phyloP scores from a whole-genome alignment of 225 moss, liverwort and hornwort genomes.

The Marchantia paleacea region DNA sequence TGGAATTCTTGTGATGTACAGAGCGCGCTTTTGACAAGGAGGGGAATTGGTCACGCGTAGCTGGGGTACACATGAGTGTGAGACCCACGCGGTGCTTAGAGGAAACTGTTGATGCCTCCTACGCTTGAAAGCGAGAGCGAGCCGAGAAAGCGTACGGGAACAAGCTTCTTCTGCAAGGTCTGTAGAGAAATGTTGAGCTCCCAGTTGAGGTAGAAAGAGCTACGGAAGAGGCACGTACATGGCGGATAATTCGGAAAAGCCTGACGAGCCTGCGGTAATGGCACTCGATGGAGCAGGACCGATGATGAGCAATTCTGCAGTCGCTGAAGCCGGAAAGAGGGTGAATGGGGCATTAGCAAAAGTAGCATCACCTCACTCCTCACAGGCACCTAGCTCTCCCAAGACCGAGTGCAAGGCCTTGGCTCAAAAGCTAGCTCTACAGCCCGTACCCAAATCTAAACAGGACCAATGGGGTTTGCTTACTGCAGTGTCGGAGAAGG shows the following conservation, averaged over 20 bases:
- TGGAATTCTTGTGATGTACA: no score
- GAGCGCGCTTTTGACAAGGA: no score
- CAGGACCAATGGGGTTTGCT: slow-evolving; percentile 78
- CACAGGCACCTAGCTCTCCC: slow-evolving; percentile 31
- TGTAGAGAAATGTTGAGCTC: not conserved
- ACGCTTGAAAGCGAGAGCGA: no score
- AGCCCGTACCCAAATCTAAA: slow-evolving; percentile 55
- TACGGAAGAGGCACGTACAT: not conserved
- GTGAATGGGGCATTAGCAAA: slow-evolving; percentile 12
- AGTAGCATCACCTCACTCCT: slow-evolving; percentile 19
- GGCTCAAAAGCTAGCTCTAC: slow-evolving; percentile 50
- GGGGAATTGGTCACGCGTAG: no score
- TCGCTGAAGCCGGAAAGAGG: slow-evolving; percentile 25
- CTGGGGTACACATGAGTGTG: no score
- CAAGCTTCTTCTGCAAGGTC: no score
- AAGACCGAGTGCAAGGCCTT: slow-evolving; percentile 46
- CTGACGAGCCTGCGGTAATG: not conserved
- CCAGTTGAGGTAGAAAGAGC: no score
- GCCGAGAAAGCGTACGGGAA: no score
- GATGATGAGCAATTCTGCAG: not conserved
- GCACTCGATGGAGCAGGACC: slow-evolving; percentile 5
- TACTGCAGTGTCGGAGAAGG: slow-evolving; percentile 65
- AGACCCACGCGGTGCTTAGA: no score
- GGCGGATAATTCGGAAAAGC: not conserved
- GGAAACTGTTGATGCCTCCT: no score